phyloP scores from a whole-genome alignment of 306 rosid genomes.

The Clitoria ternatea region DNA sequence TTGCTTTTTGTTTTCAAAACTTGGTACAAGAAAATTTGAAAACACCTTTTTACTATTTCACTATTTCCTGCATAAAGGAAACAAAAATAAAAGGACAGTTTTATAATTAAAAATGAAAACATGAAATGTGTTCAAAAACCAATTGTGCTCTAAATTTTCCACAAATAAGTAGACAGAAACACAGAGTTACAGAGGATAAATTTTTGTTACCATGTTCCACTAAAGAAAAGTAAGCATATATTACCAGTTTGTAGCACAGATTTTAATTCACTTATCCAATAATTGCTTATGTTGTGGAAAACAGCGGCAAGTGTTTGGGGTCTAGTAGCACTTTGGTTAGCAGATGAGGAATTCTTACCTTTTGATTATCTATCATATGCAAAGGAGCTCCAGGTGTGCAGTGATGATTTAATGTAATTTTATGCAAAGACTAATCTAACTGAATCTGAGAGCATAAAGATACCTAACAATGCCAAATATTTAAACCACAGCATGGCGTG shows the following conservation, averaged over 20 bases:
- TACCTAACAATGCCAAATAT: constrained; percentile 9
- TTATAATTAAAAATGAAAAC: no score
- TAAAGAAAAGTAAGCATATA: background rate
- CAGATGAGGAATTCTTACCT: constrained; percentile 61
- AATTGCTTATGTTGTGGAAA: background rate
- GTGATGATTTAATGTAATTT: background rate
- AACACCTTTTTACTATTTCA: no score
- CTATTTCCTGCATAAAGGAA: no score
- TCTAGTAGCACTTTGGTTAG: constrained; percentile 66
- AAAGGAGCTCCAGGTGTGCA: constrained; percentile 50
- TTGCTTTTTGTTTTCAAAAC: no score
- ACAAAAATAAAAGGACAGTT: no score
- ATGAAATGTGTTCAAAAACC: no score
- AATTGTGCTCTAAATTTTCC: background rate
- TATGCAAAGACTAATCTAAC: background rate
- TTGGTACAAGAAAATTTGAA: background rate
- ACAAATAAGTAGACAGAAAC: background rate
- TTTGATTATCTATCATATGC: constrained; percentile 58
- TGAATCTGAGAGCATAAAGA: constrained; percentile 12
- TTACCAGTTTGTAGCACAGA: background rate
- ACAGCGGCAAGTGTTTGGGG: constrained; percentile 79
- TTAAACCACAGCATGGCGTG: constrained; percentile 34
- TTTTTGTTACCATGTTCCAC: background rate
- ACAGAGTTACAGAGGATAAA: background rate
- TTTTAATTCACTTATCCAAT: background rate